These are phyloP conservation scores for Thinopyrum elongatum DNA, from an alignment of 176 grass and related monocot species.

Conservation along the genomic window DNA sequence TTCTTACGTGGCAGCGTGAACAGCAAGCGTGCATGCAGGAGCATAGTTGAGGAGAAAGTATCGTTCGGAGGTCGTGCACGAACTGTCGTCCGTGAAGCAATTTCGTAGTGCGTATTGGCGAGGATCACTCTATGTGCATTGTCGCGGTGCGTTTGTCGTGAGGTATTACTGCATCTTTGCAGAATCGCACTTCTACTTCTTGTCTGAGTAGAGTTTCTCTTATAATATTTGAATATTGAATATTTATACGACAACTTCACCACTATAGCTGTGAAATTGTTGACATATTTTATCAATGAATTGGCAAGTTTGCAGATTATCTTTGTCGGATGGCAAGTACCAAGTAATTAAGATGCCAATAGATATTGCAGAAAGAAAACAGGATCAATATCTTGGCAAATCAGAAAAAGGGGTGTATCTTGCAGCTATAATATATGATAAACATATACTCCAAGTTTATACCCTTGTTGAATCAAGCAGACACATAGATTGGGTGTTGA, in stretches of 20 bases:
- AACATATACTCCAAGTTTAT: background rate
- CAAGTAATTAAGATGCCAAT: background rate
- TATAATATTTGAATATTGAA: background rate
- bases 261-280: background rate
- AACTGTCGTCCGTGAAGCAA: too few relatives aligned
- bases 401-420: background rate
- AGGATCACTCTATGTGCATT: background rate
- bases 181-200: background rate
- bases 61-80: too few relatives aligned
- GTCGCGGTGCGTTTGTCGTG: background rate
- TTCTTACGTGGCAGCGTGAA: too few relatives aligned
- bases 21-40: too few relatives aligned
- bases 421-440: background rate
- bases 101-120: background rate
- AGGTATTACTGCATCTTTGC: background rate
- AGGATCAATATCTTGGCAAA: conserved; percentile 3
- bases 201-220: background rate
- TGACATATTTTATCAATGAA: background rate
- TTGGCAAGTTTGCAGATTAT: background rate
- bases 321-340: background rate
- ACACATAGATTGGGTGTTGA: background rate
- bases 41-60: too few relatives aligned
- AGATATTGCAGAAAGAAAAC: background rate
- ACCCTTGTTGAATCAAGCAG: background rate
- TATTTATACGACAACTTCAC: background rate